phyloP scores from a whole-genome alignment of 1,139 yeast species.

The Meyerozyma guilliermondii region DNA sequence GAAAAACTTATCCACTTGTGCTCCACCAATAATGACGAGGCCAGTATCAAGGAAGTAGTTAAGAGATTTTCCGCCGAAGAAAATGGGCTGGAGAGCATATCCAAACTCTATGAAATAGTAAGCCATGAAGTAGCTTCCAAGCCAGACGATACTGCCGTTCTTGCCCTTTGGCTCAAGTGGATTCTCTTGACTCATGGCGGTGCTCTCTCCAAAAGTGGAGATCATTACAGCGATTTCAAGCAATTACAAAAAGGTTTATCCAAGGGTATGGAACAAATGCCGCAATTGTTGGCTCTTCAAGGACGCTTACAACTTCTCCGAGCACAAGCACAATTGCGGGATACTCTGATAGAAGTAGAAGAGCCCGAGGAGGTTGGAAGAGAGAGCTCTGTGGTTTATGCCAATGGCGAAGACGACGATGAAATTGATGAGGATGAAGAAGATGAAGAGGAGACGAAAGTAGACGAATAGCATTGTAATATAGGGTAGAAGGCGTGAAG shows the following conservation, averaged over 20 bases:
- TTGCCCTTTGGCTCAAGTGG: slow-evolving; percentile 49
- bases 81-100: slow-evolving; percentile 14
- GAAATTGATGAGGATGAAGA: slow-evolving; percentile 12
- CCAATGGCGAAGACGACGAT: slow-evolving; percentile 38
- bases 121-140: slow-evolving; percentile 29
- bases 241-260: slow-evolving; percentile 24
- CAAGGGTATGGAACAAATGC: slow-evolving; percentile 30
- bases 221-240: slow-evolving; percentile 26
- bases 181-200: slow-evolving; percentile 43
- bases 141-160: slow-evolving; percentile 26
- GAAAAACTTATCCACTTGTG: slow-evolving; percentile 24
- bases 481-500: too few species aligned
- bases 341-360: slow-evolving; percentile 15
- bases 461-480: background rate
- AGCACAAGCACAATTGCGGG: slow-evolving; percentile 34
- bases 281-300: slow-evolving; percentile 37
- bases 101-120: slow-evolving; percentile 29
- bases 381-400: slow-evolving; percentile 10
- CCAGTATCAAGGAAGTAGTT: slow-evolving; percentile 31
- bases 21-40: slow-evolving; percentile 27
- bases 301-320: slow-evolving; percentile 41
- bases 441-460: slow-evolving; percentile 12
- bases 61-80: slow-evolving; percentile 16
- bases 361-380: background rate
- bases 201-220: slow-evolving; percentile 27